Base-by-base conservation (phyloP, 2,329 filamentous ascomycete species). In the Arthrobotrys pseudoclavata region DNA sequence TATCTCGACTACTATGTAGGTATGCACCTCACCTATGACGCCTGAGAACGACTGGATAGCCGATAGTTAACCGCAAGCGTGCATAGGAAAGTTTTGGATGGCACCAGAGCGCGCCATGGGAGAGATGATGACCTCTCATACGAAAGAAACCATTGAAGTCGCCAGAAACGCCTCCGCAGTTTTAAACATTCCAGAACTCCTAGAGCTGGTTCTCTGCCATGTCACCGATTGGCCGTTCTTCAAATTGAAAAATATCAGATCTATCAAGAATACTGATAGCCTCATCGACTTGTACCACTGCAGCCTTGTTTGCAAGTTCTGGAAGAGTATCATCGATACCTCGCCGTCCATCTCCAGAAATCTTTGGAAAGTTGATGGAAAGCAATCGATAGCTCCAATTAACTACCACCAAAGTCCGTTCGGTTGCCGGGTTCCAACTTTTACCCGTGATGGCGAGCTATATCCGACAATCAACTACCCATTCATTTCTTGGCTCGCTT, bases 261-360 rank as follows among this genome's bases (percentile, higher is more conserved):
- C 26, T 22, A 9, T 47, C 37, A 20, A 29, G 22, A 20, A 62
- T 9, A 4, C 22, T 1, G 57, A 62, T 7, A 29, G 57, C 22
- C 10, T 62, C 4, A 47, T 45, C 6, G 42, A 62, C 26, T 9
- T 62, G 24, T 47, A 62, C 20, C 37, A 62, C 20, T 62, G 57
- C 20, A n/a, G 57, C 9, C 57, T 62, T 7, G 57, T 62, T 20
- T 62, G 37, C 57, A 42, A 62, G 18, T 47, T n/a, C 20, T 62
- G 57, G 57, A 62, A 47, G 15, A 13, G 15, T 18, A 31, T 62
- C n/a, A 13, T 62, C 10, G 42, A 62, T 3, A 29, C 20, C 10
- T 62, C 57, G 5, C 57, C 42, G 4, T 4, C 7, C 5, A 42
- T 62, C 13, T 29, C 37, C 0, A 62, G 57, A 20, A 42, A 13